Conservation (phyloP, 257 asterid species). For the Cynanchum wilfordii region DNA sequence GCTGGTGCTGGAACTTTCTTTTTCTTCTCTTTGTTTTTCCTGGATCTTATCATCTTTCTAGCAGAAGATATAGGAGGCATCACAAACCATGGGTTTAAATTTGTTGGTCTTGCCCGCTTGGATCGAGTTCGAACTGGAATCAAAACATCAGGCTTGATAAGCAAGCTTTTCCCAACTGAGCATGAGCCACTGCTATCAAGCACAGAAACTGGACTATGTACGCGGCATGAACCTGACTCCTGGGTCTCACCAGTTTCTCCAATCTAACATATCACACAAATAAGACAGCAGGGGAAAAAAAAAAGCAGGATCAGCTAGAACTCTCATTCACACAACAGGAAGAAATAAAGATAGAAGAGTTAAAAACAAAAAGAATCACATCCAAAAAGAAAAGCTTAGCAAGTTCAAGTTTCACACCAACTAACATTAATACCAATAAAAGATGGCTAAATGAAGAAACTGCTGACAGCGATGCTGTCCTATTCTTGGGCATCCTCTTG, state of each 20-base stretch:
- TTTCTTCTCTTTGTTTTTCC: constrained; percentile 34
- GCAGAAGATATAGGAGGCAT: constrained; percentile 30
- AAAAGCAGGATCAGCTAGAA: background rate
- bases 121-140: constrained; percentile 58
- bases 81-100: constrained; percentile 47
- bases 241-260: constrained; percentile 18
- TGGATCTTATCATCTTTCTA: constrained; percentile 25
- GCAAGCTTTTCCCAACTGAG: constrained; percentile 34
- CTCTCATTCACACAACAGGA: background rate
- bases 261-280: constrained; percentile 1
- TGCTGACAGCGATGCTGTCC: background rate
- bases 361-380: background rate
- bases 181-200: constrained; percentile 57
- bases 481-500: background rate
- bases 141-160: constrained; percentile 27
- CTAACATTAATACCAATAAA: background rate
- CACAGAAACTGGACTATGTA: constrained; percentile 71
- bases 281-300: background rate
- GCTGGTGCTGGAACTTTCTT: constrained; percentile 22
- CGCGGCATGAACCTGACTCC: constrained; percentile 39
- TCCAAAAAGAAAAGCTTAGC: background rate
- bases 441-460: background rate
- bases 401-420: background rate
- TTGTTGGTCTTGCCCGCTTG: constrained; percentile 55
- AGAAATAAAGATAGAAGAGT: background rate